These are phyloP conservation scores for Verticillium longisporum DNA, from an alignment of 2,329 filamentous ascomycete species.

Conservation along the genomic window DNA sequence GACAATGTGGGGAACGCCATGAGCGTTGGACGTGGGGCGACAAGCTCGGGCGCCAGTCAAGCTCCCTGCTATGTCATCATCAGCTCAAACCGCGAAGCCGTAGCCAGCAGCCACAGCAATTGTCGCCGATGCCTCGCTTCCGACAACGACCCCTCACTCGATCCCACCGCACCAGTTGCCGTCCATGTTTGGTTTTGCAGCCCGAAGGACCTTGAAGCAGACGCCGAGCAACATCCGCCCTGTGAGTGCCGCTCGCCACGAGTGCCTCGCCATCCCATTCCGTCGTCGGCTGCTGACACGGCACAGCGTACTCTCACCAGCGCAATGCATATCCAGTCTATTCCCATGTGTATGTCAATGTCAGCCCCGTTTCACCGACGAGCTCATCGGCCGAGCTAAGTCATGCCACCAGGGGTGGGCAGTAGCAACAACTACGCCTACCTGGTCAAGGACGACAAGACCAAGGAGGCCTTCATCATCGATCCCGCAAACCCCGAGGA, in stretches of 20 bases:
- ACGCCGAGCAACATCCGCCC: constrained; percentile 16
- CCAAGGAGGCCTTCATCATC: constrained; percentile 70
- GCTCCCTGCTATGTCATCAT: no score
- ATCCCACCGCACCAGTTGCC: constrained; percentile 1
- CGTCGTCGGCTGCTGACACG: background rate
- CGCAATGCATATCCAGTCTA: constrained; percentile 79
- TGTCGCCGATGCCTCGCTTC: no score
- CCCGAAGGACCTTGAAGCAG: constrained; percentile 24
- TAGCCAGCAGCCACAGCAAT: background rate
- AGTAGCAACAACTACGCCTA: constrained; percentile 81
- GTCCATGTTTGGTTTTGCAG: constrained; percentile 35
- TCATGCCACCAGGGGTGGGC: constrained; percentile 56
- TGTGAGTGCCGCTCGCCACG: no score
- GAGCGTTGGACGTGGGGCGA: no score
- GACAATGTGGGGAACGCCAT: no score
- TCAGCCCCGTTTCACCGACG: background rate
- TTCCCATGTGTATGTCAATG: constrained; percentile 87
- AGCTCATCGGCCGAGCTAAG: background rate
- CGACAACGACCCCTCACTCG: background rate
- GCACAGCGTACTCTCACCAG: constrained; percentile 28
- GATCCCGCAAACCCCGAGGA: constrained; percentile 75
- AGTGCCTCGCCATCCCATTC: no score
- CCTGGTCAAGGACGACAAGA: constrained; percentile 70
- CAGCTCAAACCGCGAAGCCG: no score
- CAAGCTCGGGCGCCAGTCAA: no score